phyloP scores from a whole-genome alignment of 116 monocot genomes.

The Iris pallida region DNA sequence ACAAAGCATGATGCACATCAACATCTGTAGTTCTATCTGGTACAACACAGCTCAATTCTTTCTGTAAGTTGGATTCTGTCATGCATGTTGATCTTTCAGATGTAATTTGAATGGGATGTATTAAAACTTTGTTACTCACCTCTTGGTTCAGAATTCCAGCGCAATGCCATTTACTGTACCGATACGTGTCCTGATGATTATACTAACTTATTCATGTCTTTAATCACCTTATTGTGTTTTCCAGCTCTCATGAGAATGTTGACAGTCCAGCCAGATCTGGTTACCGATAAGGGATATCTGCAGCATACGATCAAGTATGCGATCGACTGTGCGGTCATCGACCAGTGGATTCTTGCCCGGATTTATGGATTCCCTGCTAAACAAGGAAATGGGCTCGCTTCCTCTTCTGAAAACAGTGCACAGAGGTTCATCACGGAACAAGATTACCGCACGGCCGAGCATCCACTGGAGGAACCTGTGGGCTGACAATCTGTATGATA shows the following conservation, averaged over 20 bases:
- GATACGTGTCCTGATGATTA: not conserved
- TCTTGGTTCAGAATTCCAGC: not conserved
- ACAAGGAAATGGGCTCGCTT: slow-evolving; percentile 24
- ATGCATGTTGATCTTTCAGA: too few species aligned
- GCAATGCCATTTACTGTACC: not conserved
- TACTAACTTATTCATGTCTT: not conserved
- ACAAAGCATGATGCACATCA: too few species aligned
- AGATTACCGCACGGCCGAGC: slow-evolving; percentile 42
- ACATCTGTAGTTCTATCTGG: too few species aligned
- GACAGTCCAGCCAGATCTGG: slow-evolving; percentile 60
- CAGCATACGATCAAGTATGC: slow-evolving; percentile 68
- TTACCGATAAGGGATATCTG: slow-evolving; percentile 62
- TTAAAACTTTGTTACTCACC: not conserved
- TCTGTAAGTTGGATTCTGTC: too few species aligned
- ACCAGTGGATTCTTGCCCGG: slow-evolving; percentile 57
- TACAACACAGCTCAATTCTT: too few species aligned
- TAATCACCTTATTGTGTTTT: slow-evolving; percentile 10
- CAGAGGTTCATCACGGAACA: slow-evolving; percentile 46
- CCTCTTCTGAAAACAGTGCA: not conserved
- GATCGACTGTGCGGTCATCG: slow-evolving; percentile 64
- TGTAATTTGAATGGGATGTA: too few species aligned
- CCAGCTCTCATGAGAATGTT: slow-evolving; percentile 88
- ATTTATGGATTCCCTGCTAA: slow-evolving; percentile 39
- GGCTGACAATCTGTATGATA: not conserved
- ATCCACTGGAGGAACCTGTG: not conserved